Conservation (phyloP, 306 rosid genomes). For the Ammopiptanthus mongolicus region DNA sequence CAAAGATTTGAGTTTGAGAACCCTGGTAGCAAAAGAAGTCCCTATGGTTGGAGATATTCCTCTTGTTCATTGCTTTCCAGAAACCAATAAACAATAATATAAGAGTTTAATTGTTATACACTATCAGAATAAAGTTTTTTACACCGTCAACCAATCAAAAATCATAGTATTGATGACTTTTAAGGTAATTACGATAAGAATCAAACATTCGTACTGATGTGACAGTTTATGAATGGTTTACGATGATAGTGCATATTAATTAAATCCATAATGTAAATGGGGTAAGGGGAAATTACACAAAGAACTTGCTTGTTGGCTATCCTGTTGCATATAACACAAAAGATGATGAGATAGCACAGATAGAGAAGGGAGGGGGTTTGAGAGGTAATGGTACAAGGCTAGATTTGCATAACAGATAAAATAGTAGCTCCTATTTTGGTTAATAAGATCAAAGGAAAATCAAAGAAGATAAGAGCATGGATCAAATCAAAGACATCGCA, state of each 20-base stretch:
- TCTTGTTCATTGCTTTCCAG: not conserved
- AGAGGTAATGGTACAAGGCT: not conserved
- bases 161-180: no score
- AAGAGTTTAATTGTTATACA: no score
- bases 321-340: not conserved
- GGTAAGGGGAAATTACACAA: not conserved
- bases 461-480: not conserved
- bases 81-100: not conserved
- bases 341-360: not conserved
- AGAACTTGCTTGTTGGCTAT: not conserved
- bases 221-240: no score
- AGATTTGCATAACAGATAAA: conserved; percentile 23
- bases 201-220: no score
- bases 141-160: no score
- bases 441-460: not conserved
- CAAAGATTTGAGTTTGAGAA: not conserved
- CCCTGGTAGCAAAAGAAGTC: not conserved
- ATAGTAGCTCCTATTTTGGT: not conserved
- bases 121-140: no score
- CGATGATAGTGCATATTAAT: no score
- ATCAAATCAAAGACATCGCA: not conserved
- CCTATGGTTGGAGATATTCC: not conserved
- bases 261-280: no score
- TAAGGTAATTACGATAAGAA: no score
- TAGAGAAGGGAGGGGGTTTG: no score